Conservation (phyloP, 2,329 filamentous ascomycete species). For the Calycina herbarum region DNA sequence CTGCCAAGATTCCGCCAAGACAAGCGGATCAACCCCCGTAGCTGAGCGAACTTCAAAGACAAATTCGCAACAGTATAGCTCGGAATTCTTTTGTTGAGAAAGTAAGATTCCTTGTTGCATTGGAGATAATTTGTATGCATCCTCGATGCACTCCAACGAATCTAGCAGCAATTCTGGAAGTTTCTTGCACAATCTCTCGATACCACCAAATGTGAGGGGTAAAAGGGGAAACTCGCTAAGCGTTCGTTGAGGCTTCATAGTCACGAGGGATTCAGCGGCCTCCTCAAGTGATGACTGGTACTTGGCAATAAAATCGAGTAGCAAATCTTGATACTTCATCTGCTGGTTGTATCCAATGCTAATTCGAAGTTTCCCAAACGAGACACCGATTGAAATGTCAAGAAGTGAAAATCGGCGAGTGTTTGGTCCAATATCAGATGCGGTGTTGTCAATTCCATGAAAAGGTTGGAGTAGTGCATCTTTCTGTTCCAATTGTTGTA, state of each 20-base stretch:
- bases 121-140: conserved; percentile 24
- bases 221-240: conserved; percentile 24
- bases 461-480: conserved; percentile 35
- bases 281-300: conserved; percentile 9
- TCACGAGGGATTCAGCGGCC: conserved; percentile 5
- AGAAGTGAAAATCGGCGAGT: conserved; percentile 37
- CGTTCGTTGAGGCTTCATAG: conserved; percentile 10
- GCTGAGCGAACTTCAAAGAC: conserved; percentile 7
- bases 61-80: conserved; percentile 8
- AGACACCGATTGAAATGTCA: conserved; percentile 18
- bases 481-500: conserved; percentile 46
- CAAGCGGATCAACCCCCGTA: conserved; percentile 21
- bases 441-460: neutral
- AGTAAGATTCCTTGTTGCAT: conserved; percentile 26
- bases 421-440: conserved; percentile 22
- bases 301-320: conserved; percentile 12
- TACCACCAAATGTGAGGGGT: conserved; percentile 12
- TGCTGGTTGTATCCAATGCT: conserved; percentile 19
- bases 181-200: conserved; percentile 11
- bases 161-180: conserved; percentile 12
- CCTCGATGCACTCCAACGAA: conserved; percentile 20
- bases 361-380: conserved; percentile 12
- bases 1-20: conserved; percentile 26
- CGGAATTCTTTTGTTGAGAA: conserved; percentile 14
- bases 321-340: conserved; percentile 16